Conservation (phyloP, 345 rosid species). For the Sonneratia caseolaris region DNA sequence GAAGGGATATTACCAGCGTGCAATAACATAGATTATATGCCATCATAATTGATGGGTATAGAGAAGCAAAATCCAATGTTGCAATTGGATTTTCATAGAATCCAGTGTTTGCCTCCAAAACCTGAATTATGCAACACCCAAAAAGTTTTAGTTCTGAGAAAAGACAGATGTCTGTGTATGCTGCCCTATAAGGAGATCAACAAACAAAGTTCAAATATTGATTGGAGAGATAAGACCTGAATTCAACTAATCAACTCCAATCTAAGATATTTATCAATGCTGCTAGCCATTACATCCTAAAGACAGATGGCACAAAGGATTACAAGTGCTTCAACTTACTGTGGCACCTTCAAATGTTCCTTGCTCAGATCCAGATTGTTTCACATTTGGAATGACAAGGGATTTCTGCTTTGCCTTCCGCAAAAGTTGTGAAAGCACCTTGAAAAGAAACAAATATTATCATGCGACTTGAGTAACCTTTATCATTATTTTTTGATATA, state of each 20-base stretch:
- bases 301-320: neutral
- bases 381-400: slow-evolving; percentile 80
- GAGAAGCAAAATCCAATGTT: slow-evolving; percentile 91
- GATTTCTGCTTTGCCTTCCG: slow-evolving; percentile 86
- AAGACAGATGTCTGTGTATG: neutral
- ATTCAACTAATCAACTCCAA: neutral
- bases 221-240: neutral
- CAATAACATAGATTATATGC: slow-evolving; percentile 96
- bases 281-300: neutral
- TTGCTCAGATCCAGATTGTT: slow-evolving; percentile 85
- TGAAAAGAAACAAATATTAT: slow-evolving; percentile 4
- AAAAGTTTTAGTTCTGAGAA: neutral
- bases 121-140: slow-evolving; percentile 36
- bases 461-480: slow-evolving; percentile 1
- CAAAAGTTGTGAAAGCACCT: slow-evolving; percentile 97
- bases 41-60: slow-evolving; percentile 99
- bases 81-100: slow-evolving; percentile 95
- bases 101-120: slow-evolving; percentile 86
- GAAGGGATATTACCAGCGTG: slow-evolving; percentile 54
- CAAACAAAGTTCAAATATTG: neutral
- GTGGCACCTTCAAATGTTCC: slow-evolving; percentile 98
- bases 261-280: neutral
- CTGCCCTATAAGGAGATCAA: neutral
- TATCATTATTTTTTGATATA: neutral
- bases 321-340: slow-evolving; percentile 42